Percentiles rank a stretch among this genome's conserved stretches.
phyloP scores from a whole-genome alignment of 371 early-diverging fungal genomes.

The Apophysomyces ossiformis region DNA sequence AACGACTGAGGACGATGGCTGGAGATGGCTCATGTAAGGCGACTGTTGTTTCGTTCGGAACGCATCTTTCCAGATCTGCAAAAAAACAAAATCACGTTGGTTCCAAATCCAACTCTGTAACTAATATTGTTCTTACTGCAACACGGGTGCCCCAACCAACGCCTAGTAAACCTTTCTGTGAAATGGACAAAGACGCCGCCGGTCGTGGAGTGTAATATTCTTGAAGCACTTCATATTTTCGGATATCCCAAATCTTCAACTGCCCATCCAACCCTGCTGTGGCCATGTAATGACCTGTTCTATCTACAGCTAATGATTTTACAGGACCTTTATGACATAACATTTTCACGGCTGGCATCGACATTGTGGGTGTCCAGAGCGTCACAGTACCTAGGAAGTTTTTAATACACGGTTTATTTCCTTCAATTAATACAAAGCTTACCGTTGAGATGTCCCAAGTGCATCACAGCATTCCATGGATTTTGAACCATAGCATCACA shows the following conservation, averaged over 20 bases:
- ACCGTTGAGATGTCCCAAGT: slow-evolving; percentile 93
- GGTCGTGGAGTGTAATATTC: slow-evolving; percentile 80
- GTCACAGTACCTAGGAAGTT: slow-evolving; percentile 71
- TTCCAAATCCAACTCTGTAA: neutral
- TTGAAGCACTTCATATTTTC: slow-evolving; percentile 84
- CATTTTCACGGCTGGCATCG: slow-evolving; percentile 92
- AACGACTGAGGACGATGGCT: slow-evolving; percentile 58
- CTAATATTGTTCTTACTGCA: slow-evolving; percentile 41
- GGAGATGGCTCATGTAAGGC: slow-evolving; percentile 91
- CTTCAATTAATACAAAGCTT: neutral
- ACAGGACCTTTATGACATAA: slow-evolving; percentile 92
- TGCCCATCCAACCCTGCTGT: slow-evolving; percentile 92
- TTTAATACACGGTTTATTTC: neutral
- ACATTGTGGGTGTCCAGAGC: slow-evolving; percentile 91
- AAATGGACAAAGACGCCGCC: slow-evolving; percentile 77
- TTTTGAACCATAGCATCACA: slow-evolving; percentile 91
- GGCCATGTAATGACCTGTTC: slow-evolving; percentile 90
- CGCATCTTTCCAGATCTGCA: slow-evolving; percentile 87
- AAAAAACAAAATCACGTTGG: neutral
- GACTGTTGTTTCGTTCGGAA: slow-evolving; percentile 72
- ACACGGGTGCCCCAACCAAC: slow-evolving; percentile 84
- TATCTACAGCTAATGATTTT: slow-evolving; percentile 86
- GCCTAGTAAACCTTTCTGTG: slow-evolving; percentile 87
- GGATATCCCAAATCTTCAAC: slow-evolving; percentile 96
- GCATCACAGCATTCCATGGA: slow-evolving; percentile 92